Evolutionary conservation across 208 protist genomes (phyloP).

Genomic region (Trypanosomatidae sp.): DNA sequence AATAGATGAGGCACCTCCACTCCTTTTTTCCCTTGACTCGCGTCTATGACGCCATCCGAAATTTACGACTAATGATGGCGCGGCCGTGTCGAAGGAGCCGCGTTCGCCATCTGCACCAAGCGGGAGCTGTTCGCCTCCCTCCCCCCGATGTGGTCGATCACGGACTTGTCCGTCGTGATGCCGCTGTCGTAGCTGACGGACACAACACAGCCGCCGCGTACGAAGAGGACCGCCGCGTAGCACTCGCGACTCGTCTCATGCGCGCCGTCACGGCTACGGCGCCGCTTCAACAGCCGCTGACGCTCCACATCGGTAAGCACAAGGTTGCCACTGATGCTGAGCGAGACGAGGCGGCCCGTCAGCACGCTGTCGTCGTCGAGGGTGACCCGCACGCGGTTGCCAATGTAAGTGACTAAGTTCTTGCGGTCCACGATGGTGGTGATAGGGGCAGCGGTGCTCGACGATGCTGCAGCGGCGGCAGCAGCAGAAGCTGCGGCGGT

Average conservation of each 20-base stretch:
- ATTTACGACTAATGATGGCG: no score
- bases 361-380: slow-evolving; percentile 71
- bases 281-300: slow-evolving; percentile 45
- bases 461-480: no score
- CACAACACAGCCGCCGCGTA: slow-evolving; percentile 64
- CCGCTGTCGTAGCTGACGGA: slow-evolving; percentile 59
- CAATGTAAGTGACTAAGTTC: slow-evolving; percentile 54
- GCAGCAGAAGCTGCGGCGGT: no score
- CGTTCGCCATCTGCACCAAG: slow-evolving; percentile 60
- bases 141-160: slow-evolving; percentile 56
- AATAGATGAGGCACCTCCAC: no score
- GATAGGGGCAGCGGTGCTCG: no score
- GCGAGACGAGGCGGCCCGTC: slow-evolving; percentile 72
- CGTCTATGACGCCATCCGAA: no score
- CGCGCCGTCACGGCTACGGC: slow-evolving; percentile 14
- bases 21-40: no score
- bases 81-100: slow-evolving; percentile 35
- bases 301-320: slow-evolving; percentile 80
- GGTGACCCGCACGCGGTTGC: slow-evolving; percentile 65
- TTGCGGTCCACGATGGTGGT: no score
- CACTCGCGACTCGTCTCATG: slow-evolving; percentile 42
- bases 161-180: slow-evolving; percentile 60
- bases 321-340: slow-evolving; percentile 63
- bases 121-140: slow-evolving; percentile 38
- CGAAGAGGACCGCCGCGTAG: slow-evolving; percentile 74